These are phyloP conservation scores for Trematosphaeria pertusa DNA, from an alignment of 2,329 filamentous ascomycete genomes.

Conservation along the genomic window DNA sequence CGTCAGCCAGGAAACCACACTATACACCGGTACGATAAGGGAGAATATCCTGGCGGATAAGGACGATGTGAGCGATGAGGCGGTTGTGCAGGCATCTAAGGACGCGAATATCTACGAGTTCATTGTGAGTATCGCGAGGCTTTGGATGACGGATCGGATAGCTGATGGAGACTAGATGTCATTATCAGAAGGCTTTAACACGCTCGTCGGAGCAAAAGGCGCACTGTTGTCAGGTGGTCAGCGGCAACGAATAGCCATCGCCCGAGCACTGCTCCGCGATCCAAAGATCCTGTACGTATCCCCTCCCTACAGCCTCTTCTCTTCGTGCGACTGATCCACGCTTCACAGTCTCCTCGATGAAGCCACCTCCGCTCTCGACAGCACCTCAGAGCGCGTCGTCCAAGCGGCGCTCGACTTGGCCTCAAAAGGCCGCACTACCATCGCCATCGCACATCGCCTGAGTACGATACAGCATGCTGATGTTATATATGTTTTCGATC, in stretches of 20 bases:
- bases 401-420: conserved; percentile 83
- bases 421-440: conserved; percentile 86
- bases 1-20: conserved; percentile 93
- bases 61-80: conserved; percentile 73
- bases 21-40: conserved; percentile 90
- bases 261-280: conserved; percentile 87
- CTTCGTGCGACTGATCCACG: conserved; percentile 9
- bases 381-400: conserved; percentile 71
- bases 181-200: conserved; percentile 75
- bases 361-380: conserved; percentile 49
- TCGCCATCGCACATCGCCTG: conserved; percentile 90
- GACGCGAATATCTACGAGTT: conserved; percentile 59
- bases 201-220: conserved; percentile 86
- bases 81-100: conserved; percentile 78
- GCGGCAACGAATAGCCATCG: conserved; percentile 94
- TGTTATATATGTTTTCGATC: conserved; percentile 95
- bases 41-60: conserved; percentile 78
- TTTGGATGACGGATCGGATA: neutral
- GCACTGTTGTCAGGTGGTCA: conserved; percentile 72
- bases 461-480: conserved; percentile 95
- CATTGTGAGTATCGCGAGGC: conserved; percentile 31
- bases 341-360: conserved; percentile 43
- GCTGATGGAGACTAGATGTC: conserved; percentile 28
- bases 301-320: conserved; percentile 75
- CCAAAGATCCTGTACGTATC: conserved; percentile 82